Evolutionary conservation across 208 protist genomes (phyloP).

Genomic region (Leishmania braziliensis): DNA sequence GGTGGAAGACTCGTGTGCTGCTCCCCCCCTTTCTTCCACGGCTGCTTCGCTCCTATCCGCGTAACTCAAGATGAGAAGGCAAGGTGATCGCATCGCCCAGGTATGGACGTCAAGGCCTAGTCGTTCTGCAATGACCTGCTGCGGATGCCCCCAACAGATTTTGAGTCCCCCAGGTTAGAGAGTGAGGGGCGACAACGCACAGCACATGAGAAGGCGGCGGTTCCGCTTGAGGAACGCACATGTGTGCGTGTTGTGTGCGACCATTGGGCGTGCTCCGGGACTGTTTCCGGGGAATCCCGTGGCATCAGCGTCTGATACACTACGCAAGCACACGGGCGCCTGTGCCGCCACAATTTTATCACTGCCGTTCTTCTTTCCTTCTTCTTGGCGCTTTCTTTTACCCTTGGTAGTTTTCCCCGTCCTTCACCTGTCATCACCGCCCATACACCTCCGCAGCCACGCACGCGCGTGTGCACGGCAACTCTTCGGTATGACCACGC

Average conservation of each 20-base stretch:
- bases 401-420: not conserved
- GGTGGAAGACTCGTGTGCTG: not conserved
- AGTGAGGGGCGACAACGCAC: not conserved
- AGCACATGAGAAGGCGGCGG: not conserved
- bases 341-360: no score
- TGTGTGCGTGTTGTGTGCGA: not conserved
- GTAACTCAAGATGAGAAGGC: not conserved
- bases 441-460: not conserved
- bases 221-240: not conserved
- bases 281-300: not conserved
- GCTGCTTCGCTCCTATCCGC: not conserved
- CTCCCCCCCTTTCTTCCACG: not conserved
- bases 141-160: not conserved
- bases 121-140: not conserved
- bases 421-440: not conserved
- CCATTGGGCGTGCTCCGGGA: not conserved
- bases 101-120: no score
- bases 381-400: not conserved
- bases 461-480: not conserved
- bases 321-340: not conserved
- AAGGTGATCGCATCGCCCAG: no score
- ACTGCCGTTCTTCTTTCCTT: not conserved
- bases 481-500: slow-evolving; percentile 22
- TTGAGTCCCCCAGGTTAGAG: not conserved
- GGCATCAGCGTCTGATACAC: not conserved